Percentiles rank a stretch among this genome's conserved stretches.
Conservation (phyloP, 768 basidiomycete genomes). For the Bullera alba region DNA sequence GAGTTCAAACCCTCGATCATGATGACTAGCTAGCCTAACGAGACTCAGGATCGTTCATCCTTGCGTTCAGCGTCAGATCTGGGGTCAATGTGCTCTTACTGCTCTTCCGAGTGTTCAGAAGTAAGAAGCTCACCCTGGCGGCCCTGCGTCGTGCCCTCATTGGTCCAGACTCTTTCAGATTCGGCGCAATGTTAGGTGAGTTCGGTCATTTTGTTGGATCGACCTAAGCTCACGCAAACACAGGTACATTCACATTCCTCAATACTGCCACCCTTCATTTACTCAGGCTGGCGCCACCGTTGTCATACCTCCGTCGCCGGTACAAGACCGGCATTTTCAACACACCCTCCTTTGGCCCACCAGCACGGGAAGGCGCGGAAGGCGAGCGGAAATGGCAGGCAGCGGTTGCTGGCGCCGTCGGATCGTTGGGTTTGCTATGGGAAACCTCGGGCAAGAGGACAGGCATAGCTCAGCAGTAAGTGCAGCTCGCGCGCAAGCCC, state of each 20-base stretch:
- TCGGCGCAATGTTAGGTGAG: conserved; percentile 78
- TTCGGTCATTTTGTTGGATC: not conserved
- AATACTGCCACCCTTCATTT: conserved; percentile 43
- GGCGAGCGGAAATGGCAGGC: conserved; percentile 45
- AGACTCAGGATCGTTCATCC: conserved; percentile 62
- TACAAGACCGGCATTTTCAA: conserved; percentile 22
- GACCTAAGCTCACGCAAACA: not conserved
- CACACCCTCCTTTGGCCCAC: conserved; percentile 39
- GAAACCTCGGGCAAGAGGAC: conserved; percentile 30
- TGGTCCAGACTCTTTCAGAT: conserved; percentile 72
- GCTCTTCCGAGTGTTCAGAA: conserved; percentile 59
- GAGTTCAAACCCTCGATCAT: conserved; percentile 9
- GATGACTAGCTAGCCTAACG: not conserved
- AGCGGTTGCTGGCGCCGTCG: conserved; percentile 44
- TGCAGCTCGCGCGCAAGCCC: not conserved
- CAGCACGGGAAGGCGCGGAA: conserved; percentile 33
- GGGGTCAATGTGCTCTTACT: conserved; percentile 74
- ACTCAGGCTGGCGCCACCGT: conserved; percentile 39
- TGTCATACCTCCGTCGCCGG: conserved; percentile 34
- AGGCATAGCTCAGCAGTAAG: conserved; percentile 44
- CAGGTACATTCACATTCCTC: conserved; percentile 43
- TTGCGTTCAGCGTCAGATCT: conserved; percentile 76
- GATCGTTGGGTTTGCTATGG: conserved; percentile 41
- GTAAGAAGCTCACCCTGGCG: conserved; percentile 59
- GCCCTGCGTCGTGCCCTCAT: conserved; percentile 76